These are phyloP conservation scores for Litchi chinensis DNA, from an alignment of 345 rosid species.

Conservation along the genomic window DNA sequence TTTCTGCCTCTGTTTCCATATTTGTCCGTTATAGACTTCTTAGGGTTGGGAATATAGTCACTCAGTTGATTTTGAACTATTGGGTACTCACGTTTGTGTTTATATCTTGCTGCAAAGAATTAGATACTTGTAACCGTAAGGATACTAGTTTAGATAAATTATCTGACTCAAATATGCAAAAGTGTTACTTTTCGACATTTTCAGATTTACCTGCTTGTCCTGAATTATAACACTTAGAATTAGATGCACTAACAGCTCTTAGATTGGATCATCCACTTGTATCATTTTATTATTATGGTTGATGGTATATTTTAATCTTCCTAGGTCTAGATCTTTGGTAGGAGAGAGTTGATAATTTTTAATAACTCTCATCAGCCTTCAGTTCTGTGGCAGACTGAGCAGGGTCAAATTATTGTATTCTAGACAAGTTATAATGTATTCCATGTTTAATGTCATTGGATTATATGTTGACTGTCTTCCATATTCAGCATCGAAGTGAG, in stretches of 20 bases:
- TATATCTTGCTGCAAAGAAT: neutral
- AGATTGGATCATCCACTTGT: neutral
- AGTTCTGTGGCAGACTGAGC: neutral
- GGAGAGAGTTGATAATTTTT: neutral
- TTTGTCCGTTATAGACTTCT: neutral
- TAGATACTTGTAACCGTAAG: neutral
- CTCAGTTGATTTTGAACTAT: neutral
- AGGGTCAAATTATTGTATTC: neutral
- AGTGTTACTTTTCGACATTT: neutral
- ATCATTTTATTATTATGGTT: neutral
- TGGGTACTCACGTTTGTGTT: neutral
- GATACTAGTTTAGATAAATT: neutral
- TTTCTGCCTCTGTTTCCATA: neutral
- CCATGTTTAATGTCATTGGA: neutral
- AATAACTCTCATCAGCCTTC: neutral
- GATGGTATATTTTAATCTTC: neutral
- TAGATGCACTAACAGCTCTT: neutral
- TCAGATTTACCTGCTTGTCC: neutral
- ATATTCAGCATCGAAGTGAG: slow-evolving; percentile 85
- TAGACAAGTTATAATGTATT: neutral
- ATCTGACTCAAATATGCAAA: neutral
- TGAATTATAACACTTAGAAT: neutral
- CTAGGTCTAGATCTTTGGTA: neutral
- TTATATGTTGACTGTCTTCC: slow-evolving; percentile 5
- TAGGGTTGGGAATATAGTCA: neutral